These are phyloP conservation scores for Monascus ruber DNA, from an alignment of 2,329 filamentous ascomycete genomes.

Conservation along the genomic window DNA sequence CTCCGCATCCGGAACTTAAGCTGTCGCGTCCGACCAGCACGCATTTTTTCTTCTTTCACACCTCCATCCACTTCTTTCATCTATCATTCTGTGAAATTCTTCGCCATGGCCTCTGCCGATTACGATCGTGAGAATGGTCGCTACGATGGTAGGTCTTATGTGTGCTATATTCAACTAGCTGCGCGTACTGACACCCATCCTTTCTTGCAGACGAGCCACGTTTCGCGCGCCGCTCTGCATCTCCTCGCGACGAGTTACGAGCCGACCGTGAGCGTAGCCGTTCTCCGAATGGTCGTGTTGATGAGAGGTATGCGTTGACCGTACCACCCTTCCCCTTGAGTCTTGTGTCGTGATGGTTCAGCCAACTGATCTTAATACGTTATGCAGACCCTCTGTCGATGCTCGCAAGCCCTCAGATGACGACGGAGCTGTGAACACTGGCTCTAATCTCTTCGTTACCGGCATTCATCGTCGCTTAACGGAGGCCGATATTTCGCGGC, in stretches of 20 bases:
- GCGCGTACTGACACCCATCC: conserved; percentile 4
- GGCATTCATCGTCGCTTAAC: conserved; percentile 88
- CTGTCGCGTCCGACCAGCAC: not conserved
- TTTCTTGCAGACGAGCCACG: conserved; percentile 44
- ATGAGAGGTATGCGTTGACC: conserved; percentile 35
- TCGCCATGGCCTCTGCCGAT: conserved; percentile 43
- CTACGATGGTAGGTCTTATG: conserved; percentile 49
- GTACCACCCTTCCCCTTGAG: no score
- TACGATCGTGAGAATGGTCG: conserved; percentile 55
- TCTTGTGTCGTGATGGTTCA: not conserved
- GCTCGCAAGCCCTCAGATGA: conserved; percentile 40
- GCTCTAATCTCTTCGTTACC: conserved; percentile 97
- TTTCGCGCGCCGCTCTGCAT: conserved; percentile 56
- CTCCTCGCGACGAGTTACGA: conserved; percentile 47
- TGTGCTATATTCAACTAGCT: not conserved
- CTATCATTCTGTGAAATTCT: conserved; percentile 7
- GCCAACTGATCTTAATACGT: conserved; percentile 2
- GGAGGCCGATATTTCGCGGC: conserved; percentile 80
- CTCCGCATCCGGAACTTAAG: no score
- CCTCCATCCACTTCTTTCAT: conserved; percentile 10
- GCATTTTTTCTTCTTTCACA: not conserved
- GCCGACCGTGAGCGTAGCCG: conserved; percentile 51
- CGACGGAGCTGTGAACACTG: conserved; percentile 75
- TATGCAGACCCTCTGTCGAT: conserved; percentile 34
- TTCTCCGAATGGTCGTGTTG: conserved; percentile 48